Evolutionary conservation across 106 monocot species (phyloP), one percentile per base, ranked within the genome.

Genomic region (Cymbidium sinense): DNA sequence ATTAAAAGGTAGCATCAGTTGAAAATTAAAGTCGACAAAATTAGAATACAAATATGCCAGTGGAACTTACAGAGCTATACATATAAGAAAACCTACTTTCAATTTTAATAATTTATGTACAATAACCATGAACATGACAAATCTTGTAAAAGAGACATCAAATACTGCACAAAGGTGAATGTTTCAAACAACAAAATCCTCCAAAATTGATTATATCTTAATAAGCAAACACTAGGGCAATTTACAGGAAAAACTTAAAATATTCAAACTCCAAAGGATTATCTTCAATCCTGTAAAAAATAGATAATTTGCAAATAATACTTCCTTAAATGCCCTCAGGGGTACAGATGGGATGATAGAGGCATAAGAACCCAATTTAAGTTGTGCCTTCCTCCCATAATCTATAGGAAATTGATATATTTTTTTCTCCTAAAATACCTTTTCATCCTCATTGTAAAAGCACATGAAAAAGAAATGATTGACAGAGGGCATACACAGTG

Each of bases 401-500:
- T 47, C 1, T 62, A 23, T n/a, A 58, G 4, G 23, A 62, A 62
- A 27, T 67, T 33, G 2, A 67, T 13, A 67, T 67, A 51, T 51
- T 51, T 12, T 51, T 51, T 51, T 39, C 37, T 4, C 37, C 37
- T 39, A 39, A 39, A 54, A 64, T 64, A 64, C 12, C 4, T 67
- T 67, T 13, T 33, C 25, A 31, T 1, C 33, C 29, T 33, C 13
- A 67, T 31, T 67, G 13, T 15, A 43, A 30, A 34, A 50, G 13
- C n/a, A 64, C 1, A 37, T 70, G 30, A 2, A 52, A 81, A 25
- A 67, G 0, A 67, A 71, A 71, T 76, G 70, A 33, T 76, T 5
- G 43, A 58, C 47, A 70, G 34, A 70, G 73, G 13, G 33, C 85
- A 44, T 90, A 90, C 90, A 85, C 50, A 31, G 83, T 87, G 75